Conservation (phyloP, 2,329 filamentous ascomycete species). For the Hirsutella minnesotensis region DNA sequence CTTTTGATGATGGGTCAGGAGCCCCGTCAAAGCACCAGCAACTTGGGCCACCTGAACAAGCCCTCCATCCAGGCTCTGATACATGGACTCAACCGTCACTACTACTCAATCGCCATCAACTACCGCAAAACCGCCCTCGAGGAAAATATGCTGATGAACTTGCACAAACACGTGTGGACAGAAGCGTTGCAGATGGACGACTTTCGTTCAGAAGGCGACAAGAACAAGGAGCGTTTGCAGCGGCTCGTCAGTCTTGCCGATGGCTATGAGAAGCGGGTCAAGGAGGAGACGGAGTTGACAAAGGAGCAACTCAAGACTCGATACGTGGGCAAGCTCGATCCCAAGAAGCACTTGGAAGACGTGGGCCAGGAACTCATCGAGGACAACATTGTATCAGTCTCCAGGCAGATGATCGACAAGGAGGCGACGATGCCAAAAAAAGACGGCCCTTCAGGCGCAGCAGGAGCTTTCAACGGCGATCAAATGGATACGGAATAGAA, state of each 20-base stretch:
- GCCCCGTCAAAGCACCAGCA: constrained; percentile 93
- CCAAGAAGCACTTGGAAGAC: constrained; percentile 98
- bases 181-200: constrained; percentile 96
- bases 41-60: constrained; percentile 96
- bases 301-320: constrained; percentile 97
- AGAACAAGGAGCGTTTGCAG: constrained; percentile 81
- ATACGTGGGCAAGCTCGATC: constrained; percentile 97
- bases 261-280: constrained; percentile 96
- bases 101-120: constrained; percentile 98
- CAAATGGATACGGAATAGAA: constrained; percentile 62
- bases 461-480: constrained; percentile 41
- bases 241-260: constrained; percentile 82
- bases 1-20: constrained; percentile 97
- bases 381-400: constrained; percentile 98
- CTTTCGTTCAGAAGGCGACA: constrained; percentile 71
- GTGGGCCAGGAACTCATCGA: constrained; percentile 95
- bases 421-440: constrained; percentile 84
- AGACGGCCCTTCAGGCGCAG: constrained; percentile 34
- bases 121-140: constrained; percentile 95
- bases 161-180: constrained; percentile 99
- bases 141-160: constrained; percentile 99
- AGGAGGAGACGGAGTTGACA: constrained; percentile 93
- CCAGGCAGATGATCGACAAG: constrained; percentile 98
- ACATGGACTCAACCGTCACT: constrained; percentile 94
- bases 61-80: constrained; percentile 99